These are phyloP conservation scores for Zymoseptoria tritici DNA, from an alignment of 2,329 filamentous ascomycete species.

Conservation along the genomic window DNA sequence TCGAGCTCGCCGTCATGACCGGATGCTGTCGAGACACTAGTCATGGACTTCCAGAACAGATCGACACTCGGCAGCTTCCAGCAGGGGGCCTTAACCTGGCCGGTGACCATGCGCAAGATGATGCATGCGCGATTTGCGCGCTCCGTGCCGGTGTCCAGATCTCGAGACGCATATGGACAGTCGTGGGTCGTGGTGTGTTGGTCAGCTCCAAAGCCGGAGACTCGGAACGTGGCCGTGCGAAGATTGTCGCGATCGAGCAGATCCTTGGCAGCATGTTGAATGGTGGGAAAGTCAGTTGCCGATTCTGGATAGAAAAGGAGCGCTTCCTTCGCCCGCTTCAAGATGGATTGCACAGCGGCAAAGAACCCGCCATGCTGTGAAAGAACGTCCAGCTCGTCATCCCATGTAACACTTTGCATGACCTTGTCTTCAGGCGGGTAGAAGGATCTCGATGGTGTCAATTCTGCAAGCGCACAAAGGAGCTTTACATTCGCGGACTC, in stretches of 20 bases:
- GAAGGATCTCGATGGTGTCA: conserved; percentile 34
- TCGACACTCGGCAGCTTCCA: conserved; percentile 2
- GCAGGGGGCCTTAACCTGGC: background rate
- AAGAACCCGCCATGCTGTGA: conserved; percentile 9
- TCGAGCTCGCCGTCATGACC: conserved; percentile 1
- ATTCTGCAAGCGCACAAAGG: conserved; percentile 23
- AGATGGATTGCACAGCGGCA: conserved; percentile 3
- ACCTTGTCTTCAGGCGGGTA: conserved; percentile 36
- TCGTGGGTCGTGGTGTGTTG: conserved; percentile 21
- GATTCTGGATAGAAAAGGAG: conserved; percentile 1
- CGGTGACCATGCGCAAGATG: background rate
- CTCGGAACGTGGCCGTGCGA: conserved; percentile 5
- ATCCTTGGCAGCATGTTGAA: background rate
- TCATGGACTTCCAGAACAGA: conserved; percentile 2
- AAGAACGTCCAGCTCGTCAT: conserved; percentile 28
- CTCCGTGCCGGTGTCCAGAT: conserved; percentile 1
- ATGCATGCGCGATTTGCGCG: conserved; percentile 3
- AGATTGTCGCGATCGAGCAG: conserved; percentile 7
- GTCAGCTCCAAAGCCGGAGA: conserved; percentile 30
- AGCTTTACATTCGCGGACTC: conserved; percentile 9
- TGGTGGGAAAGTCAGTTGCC: background rate
- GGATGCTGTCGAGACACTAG: background rate
- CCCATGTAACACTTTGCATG: conserved; percentile 42
- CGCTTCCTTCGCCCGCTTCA: conserved; percentile 3
- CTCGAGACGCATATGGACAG: conserved; percentile 16